A percentile compares a stretch with the other conserved stretches of the same genome.
These are phyloP conservation scores for Closterium sp. DNA, from an alignment of 139 green algal species.

Conservation along the genomic window DNA sequence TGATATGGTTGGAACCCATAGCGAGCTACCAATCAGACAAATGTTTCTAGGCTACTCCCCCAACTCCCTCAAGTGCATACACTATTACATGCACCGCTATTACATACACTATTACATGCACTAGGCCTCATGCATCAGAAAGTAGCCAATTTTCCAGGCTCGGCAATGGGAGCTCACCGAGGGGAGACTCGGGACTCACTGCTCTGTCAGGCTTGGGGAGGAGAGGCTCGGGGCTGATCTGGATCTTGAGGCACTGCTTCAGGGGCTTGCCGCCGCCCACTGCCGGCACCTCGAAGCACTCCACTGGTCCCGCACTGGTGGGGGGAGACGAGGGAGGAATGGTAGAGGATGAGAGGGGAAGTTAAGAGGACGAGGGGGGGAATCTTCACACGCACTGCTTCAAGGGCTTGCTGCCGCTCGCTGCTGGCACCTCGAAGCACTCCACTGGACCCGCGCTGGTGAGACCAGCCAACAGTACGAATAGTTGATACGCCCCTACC, in stretches of 20 bases:
- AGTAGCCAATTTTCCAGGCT: too few species aligned
- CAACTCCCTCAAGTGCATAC: too few species aligned
- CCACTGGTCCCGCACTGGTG: background rate
- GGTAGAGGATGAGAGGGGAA: background rate
- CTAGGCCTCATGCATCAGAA: too few species aligned
- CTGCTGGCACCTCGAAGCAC: background rate
- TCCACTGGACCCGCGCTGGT: too few species aligned
- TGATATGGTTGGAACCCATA: too few species aligned
- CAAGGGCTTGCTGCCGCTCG: background rate
- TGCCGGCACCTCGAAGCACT: background rate
- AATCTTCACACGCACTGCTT: background rate
- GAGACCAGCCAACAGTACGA: background rate
- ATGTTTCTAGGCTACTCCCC: too few species aligned
- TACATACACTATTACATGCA: too few species aligned
- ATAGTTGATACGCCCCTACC: background rate
- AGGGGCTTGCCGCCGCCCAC: background rate
- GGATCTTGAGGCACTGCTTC: slow-evolving; percentile 10
- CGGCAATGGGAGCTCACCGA: too few species aligned
- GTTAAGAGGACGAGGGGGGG: background rate
- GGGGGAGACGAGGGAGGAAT: background rate
- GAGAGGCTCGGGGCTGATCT: background rate
- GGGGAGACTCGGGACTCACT: background rate
- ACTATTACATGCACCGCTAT: too few species aligned
- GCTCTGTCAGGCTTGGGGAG: slow-evolving; percentile 5
- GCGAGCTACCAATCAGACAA: too few species aligned